phyloP scores from a whole-genome alignment of 768 basidiomycete species.

The Tulasnella sp. region DNA sequence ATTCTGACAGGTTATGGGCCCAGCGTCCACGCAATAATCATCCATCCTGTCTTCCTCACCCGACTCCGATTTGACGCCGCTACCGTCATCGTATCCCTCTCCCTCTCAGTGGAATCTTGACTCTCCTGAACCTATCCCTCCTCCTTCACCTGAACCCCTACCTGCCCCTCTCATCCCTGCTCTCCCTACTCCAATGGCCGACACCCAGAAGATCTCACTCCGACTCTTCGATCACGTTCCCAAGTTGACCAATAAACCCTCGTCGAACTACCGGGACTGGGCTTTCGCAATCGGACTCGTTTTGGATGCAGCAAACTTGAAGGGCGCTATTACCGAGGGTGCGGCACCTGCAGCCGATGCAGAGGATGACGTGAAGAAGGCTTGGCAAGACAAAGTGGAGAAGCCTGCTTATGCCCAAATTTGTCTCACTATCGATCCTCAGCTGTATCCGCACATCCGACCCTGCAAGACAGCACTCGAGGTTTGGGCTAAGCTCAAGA shows the following conservation, averaged over 20 bases:
- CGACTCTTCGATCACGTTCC: too few species aligned
- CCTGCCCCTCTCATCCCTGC: too few species aligned
- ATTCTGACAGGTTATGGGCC: too few species aligned
- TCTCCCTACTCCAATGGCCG: too few species aligned
- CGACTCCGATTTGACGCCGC: too few species aligned
- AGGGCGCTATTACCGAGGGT: background rate
- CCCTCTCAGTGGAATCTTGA: too few species aligned
- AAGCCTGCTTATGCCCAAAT: background rate
- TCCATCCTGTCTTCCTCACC: too few species aligned
- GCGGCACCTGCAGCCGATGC: background rate
- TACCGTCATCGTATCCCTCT: too few species aligned
- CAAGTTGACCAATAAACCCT: background rate
- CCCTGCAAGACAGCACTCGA: background rate
- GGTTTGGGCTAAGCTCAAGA: background rate
- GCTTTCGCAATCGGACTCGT: background rate
- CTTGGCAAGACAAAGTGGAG: background rate
- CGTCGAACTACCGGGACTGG: background rate
- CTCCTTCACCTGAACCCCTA: too few species aligned
- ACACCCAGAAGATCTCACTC: too few species aligned
- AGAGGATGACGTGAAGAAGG: background rate
- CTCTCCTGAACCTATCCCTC: too few species aligned
- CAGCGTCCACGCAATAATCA: too few species aligned
- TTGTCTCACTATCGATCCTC: background rate
- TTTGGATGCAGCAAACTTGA: background rate
- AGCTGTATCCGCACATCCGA: background rate